Base-by-base conservation (phyloP, 805 yeast species). In the Wickerhamomyces rabaulensis region DNA sequence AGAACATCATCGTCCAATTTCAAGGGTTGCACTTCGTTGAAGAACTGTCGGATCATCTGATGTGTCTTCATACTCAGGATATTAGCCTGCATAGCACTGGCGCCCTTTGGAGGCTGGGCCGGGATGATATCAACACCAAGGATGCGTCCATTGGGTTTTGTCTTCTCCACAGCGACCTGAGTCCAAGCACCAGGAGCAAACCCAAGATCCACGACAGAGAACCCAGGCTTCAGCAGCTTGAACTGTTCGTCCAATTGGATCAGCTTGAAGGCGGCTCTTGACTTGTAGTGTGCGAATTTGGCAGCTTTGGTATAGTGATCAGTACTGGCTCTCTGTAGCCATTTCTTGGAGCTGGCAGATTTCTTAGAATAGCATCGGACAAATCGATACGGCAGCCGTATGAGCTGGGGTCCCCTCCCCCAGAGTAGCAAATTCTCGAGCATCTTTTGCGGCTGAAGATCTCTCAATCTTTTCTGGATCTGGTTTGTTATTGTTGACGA, bases 151-250 rank as follows among this genome's bases (percentile, higher is more conserved):
- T 67, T 60, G 1, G 74, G 73, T 17, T 63, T 58, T 1, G 80
- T 73, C 46, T 76, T 63, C 44, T 77, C 78, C 9, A 76, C 66
- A 0, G 92, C 91, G 1, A 88, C 91, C 61, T 89, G 96, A 9
- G 92, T 79, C 97, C 97, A 89, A 3, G 96, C 90, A 0, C 97
- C 97, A 0, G 97, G 97, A 0, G 96, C 95, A 63, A 81, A 90
- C 0, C 97, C 96, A 40, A 94, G 68, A 67, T 94, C 99, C 5
- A 94, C 79, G 1, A 94, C 85, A 39, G 80, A 76, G 52, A 68
- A 73, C 0, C 79, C 72, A 2, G 72, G 72, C 36, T 66, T 64
- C 62, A 92, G 82, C 2, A 94, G 50, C 27, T 70, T 63, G 65
- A 72, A 86, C 55, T 76, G 80, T 15, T 79, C 70, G 61, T 91